Evolutionary conservation across 345 rosid genomes (phyloP).

Genomic region (Iberis pinnata): DNA sequence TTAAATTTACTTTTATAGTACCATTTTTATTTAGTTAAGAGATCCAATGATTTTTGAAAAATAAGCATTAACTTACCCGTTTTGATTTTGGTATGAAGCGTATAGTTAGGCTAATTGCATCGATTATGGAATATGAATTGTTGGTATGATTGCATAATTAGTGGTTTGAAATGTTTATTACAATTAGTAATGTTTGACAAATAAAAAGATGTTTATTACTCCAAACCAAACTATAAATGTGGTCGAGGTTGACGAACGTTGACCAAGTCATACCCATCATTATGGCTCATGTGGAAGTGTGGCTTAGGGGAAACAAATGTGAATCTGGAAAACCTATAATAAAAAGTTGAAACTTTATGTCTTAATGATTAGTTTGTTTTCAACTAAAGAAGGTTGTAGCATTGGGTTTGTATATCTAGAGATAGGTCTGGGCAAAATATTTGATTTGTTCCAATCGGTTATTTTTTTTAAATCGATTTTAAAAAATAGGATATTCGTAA

Average conservation of each 20-base stretch:
- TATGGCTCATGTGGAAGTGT: constrained; percentile 6
- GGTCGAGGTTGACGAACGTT: constrained; percentile 16
- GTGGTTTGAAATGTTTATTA: too few species aligned
- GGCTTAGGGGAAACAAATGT: constrained; percentile 20
- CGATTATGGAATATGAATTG: too few species aligned
- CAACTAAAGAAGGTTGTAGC: constrained; percentile 27
- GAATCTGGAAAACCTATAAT: constrained; percentile 15
- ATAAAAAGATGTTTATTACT: too few species aligned
- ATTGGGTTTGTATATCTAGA: constrained; percentile 26
- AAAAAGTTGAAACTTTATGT: constrained; percentile 28
- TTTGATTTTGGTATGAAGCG: constrained; percentile 4
- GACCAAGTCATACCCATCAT: constrained; percentile 20
- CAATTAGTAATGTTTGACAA: too few species aligned
- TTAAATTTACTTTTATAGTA: constrained; percentile 9
- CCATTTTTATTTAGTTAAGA: neutral
- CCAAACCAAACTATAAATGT: neutral
- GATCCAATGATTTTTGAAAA: neutral
- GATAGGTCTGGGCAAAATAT: too few species aligned
- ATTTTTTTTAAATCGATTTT: too few species aligned
- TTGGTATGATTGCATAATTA: too few species aligned
- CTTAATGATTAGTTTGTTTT: constrained; percentile 30
- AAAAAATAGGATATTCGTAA: too few species aligned
- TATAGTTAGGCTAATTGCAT: constrained; percentile 14
- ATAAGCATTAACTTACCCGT: constrained; percentile 9
- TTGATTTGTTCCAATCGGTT: too few species aligned